Percentiles rank a stretch among this genome's conserved stretches.
phyloP scores from a whole-genome alignment of 768 basidiomycete genomes.

The Pleurotus pulmonarius region DNA sequence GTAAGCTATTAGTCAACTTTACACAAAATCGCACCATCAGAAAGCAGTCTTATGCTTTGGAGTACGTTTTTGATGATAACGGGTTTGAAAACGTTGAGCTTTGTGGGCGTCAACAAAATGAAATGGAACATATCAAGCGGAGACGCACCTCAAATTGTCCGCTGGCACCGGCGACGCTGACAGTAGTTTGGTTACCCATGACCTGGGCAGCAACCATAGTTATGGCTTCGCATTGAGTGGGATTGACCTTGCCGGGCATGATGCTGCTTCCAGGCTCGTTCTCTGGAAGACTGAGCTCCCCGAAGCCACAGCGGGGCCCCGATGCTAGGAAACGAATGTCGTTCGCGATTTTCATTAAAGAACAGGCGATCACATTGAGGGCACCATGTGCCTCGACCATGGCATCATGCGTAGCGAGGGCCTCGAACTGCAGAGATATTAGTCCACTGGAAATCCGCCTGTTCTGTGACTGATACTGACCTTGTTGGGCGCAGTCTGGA shows the following conservation, averaged over 20 bases:
- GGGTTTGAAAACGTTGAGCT: constrained; percentile 99
- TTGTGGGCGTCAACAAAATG: constrained; percentile 4
- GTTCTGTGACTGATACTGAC: constrained; percentile 36
- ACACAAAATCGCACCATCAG: constrained; percentile 63
- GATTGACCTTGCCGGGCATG: constrained; percentile 99
- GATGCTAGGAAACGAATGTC: constrained; percentile 98
- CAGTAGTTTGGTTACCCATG: constrained; percentile 93
- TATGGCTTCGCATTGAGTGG: constrained; percentile 97
- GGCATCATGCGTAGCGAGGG: constrained; percentile 96
- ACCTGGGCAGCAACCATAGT: constrained; percentile 99
- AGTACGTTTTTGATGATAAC: constrained; percentile 98
- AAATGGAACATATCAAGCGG: background rate
- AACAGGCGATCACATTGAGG: constrained; percentile 93
- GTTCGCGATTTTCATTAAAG: constrained; percentile 99
- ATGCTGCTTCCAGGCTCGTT: constrained; percentile 99
- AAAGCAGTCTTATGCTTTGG: constrained; percentile 89
- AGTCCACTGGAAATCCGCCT: too few relatives aligned
- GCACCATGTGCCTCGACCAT: constrained; percentile 97
- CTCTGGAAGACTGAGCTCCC: constrained; percentile 91
- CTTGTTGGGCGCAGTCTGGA: constrained; percentile 98
- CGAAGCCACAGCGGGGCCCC: constrained; percentile 95
- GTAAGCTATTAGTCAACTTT: constrained; percentile 9
- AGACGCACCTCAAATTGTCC: constrained; percentile 90
- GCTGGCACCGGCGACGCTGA: constrained; percentile 88
- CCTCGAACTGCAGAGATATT: constrained; percentile 71